Percentiles rank a stretch among this genome's conserved stretches.
phyloP scores from a whole-genome alignment of 805 yeast species.

The Ogataea trehaloabstinens region DNA sequence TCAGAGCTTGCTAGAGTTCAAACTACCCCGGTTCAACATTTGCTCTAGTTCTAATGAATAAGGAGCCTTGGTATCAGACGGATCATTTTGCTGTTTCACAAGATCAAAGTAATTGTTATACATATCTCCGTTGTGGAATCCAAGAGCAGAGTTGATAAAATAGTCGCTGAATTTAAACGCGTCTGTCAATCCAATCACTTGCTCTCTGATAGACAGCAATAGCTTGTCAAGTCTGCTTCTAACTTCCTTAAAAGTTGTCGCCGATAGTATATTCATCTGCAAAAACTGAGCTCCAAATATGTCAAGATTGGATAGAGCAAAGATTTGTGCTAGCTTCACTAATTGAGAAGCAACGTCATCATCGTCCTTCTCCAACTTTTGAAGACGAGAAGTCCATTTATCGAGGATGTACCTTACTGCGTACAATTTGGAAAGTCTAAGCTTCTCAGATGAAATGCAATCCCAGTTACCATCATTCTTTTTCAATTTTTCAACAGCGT shows the following conservation, averaged over 20 bases:
- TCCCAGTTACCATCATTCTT: constrained; percentile 43
- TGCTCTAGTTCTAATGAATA: constrained; percentile 42
- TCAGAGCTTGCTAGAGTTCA: too few species aligned
- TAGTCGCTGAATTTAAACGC: constrained; percentile 80
- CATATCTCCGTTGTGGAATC: constrained; percentile 77
- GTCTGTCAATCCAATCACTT: constrained; percentile 78
- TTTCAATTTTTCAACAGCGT: constrained; percentile 32
- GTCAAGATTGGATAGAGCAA: constrained; percentile 66
- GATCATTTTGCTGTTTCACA: constrained; percentile 50
- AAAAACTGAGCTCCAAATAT: constrained; percentile 70
- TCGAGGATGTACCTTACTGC: constrained; percentile 48
- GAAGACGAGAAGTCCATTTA: constrained; percentile 36
- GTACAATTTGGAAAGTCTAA: constrained; percentile 47
- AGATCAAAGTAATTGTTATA: constrained; percentile 70
- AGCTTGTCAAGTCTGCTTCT: constrained; percentile 44
- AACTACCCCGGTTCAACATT: constrained; percentile 35
- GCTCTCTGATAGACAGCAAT: constrained; percentile 54
- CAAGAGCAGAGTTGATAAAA: constrained; percentile 79
- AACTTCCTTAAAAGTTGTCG: constrained; percentile 42
- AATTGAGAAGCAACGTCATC: constrained; percentile 48
- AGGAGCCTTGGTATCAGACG: constrained; percentile 56
- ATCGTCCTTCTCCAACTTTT: constrained; percentile 26
- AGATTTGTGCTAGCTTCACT: constrained; percentile 54
- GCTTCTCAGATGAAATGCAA: constrained; percentile 44
- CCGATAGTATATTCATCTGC: constrained; percentile 55